phyloP scores from a whole-genome alignment of 2,329 filamentous ascomycete genomes.

The Cladosporium velox region DNA sequence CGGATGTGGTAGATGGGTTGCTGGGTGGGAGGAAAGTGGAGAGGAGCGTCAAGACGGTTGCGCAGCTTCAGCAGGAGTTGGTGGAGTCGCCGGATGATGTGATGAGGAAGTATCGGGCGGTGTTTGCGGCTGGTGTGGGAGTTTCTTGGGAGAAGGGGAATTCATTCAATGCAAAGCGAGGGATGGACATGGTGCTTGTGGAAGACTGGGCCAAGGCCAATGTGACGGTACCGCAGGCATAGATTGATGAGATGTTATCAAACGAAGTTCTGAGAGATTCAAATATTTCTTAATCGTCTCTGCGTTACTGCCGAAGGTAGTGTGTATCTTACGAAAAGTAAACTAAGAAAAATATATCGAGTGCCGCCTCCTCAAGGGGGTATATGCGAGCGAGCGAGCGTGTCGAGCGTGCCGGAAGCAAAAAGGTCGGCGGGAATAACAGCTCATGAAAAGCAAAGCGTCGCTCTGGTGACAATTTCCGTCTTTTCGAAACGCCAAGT shows the following conservation, averaged over 20 bases:
- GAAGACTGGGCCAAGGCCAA: constrained; percentile 41
- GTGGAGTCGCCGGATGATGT: constrained; percentile 51
- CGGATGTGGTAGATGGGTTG: constrained; percentile 52
- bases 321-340: background rate
- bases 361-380: constrained; percentile 18
- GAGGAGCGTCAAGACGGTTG: constrained; percentile 54
- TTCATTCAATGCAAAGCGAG: constrained; percentile 57
- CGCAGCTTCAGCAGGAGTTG: constrained; percentile 50
- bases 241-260: background rate
- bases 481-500: background rate
- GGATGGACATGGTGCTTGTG: constrained; percentile 50
- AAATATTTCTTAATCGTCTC: background rate
- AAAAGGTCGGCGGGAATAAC: background rate
- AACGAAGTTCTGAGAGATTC: background rate
- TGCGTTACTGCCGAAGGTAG: background rate
- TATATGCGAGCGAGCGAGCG: constrained; percentile 21
- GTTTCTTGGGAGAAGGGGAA: constrained; percentile 58
- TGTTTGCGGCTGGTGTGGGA: constrained; percentile 61
- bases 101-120: constrained; percentile 61
- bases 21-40: constrained; percentile 44
- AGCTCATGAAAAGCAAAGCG: background rate
- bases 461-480: background rate
- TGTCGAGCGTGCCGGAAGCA: constrained; percentile 7
- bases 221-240: background rate
- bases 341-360: constrained; percentile 1